phyloP scores from a whole-genome alignment of 129 eudicot species.

The Rutidosis leptorrhynchoides region DNA sequence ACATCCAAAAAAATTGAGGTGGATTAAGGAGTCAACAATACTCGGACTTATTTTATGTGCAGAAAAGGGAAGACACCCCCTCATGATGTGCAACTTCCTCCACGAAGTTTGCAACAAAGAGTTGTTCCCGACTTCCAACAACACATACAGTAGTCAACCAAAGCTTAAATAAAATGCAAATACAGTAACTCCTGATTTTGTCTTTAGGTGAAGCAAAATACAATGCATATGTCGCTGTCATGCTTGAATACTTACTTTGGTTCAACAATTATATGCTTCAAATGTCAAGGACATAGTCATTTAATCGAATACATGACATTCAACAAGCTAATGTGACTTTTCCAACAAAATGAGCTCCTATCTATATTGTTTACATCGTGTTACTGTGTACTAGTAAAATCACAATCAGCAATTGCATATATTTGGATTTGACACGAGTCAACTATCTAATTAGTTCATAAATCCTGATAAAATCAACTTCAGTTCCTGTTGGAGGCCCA shows the following conservation, averaged over 20 bases:
- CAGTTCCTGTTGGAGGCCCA: neutral
- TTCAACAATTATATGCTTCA: neutral
- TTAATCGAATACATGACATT: constrained; percentile 10
- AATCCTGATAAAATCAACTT: neutral
- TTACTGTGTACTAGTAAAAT: neutral
- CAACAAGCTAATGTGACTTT: neutral
- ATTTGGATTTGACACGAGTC: neutral
- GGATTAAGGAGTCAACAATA: constrained; percentile 1
- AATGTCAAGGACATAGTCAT: neutral
- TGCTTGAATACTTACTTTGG: constrained; percentile 1
- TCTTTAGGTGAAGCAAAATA: too few species aligned
- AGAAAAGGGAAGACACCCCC: neutral
- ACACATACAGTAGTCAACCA: neutral
- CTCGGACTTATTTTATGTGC: neutral
- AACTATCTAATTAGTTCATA: neutral
- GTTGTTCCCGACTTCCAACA: neutral
- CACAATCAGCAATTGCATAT: neutral
- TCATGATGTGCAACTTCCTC: neutral
- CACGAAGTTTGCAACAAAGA: neutral
- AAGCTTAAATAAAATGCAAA: too few species aligned
- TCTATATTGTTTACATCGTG: constrained; percentile 3
- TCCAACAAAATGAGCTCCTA: constrained; percentile 3
- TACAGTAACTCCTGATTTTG: too few species aligned
- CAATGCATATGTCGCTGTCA: neutral
- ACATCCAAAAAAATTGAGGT: neutral